These are phyloP conservation scores for Protomyces gravidus DNA, from an alignment of 1,139 yeast species.

Conservation along the genomic window DNA sequence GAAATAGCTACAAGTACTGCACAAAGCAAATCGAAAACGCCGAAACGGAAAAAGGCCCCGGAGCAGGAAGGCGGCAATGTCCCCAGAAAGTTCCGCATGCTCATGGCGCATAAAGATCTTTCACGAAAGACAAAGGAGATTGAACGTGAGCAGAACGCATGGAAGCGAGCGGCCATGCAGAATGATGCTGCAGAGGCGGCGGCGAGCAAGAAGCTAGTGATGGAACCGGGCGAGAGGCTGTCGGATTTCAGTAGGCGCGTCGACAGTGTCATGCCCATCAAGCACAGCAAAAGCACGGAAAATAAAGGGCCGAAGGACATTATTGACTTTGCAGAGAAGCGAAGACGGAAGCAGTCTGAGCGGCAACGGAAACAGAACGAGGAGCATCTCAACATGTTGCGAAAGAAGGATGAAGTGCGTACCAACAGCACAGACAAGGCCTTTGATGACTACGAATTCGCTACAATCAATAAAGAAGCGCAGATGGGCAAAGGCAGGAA, in stretches of 20 bases:
- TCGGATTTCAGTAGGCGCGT: conserved; percentile 25
- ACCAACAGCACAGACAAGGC: conserved; percentile 19
- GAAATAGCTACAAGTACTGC: conserved; percentile 5
- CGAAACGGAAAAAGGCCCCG: conserved; percentile 11
- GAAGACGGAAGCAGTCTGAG: conserved; percentile 23
- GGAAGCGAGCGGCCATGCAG: conserved; percentile 15
- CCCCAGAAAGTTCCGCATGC: conserved; percentile 14
- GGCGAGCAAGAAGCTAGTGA: conserved; percentile 9
- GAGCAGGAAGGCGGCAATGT: conserved; percentile 25
- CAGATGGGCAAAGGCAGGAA: conserved; percentile 9
- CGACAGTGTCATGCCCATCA: conserved; percentile 24
- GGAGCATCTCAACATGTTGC: conserved; percentile 25
- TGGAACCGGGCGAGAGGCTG: conserved; percentile 20
- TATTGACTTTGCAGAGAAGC: conserved; percentile 22
- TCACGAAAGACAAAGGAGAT: conserved; percentile 8
- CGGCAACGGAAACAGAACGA: conserved; percentile 24
- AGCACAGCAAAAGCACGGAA: conserved; percentile 13
- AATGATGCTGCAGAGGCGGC: background rate
- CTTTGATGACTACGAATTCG: conserved; percentile 24
- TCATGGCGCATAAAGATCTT: conserved; percentile 14
- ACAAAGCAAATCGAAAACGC: conserved; percentile 3
- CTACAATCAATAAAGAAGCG: conserved; percentile 2
- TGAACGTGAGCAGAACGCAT: conserved; percentile 13
- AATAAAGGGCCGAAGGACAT: conserved; percentile 11
- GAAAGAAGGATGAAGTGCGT: conserved; percentile 17